Base-by-base conservation (phyloP, 345 rosid genomes). In the Salix purpurea region DNA sequence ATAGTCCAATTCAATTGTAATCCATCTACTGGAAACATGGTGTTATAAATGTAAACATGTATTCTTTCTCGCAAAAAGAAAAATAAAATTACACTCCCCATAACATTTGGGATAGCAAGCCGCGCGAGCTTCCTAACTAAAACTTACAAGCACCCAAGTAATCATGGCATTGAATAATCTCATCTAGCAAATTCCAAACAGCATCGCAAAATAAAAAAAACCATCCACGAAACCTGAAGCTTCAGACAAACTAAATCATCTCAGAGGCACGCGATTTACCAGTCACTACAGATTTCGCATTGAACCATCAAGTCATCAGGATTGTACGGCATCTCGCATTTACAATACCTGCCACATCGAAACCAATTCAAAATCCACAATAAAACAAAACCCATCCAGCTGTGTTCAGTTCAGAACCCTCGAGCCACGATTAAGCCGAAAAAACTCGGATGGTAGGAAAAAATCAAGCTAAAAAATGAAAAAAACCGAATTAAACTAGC, bases 291-390 rank as follows among this genome's bases (percentile, higher is more conserved):
- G 70, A 87, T 88, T 83, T 96, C 99, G 19, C 99, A 96, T 73
- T 96, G 99, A 69, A 96, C 92, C 99, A 96, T 96, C 39, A 96
- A 75, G 70, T 96, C 98, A 80, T 96, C 99, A 19, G 99, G 99
- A 78, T 96, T 96, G 74, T 93, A 96, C 34, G 99, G 99, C 99
- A 96, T 96, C 88, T 96, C 98, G 60, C 99, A 96, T 76, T 93
- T 96, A 85, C 99, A 96, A 84, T 91, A 96, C 83, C 99, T 96
- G 84, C 83, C 72, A 71, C 36, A 39, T 5, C 5, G 18, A 74
- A 32, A 1, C 34, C 67, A 71, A 32, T 24, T 28, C 21, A 60
- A 0, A 14, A 76, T 7, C 56, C 72, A 4, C 32, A 18, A 34
- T 62, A 74, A 23, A 69, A 56, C 21, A 10, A 9, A 21, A 68